phyloP scores from a whole-genome alignment of 2,329 filamentous ascomycete species.

The Talaromyces islandicus region DNA sequence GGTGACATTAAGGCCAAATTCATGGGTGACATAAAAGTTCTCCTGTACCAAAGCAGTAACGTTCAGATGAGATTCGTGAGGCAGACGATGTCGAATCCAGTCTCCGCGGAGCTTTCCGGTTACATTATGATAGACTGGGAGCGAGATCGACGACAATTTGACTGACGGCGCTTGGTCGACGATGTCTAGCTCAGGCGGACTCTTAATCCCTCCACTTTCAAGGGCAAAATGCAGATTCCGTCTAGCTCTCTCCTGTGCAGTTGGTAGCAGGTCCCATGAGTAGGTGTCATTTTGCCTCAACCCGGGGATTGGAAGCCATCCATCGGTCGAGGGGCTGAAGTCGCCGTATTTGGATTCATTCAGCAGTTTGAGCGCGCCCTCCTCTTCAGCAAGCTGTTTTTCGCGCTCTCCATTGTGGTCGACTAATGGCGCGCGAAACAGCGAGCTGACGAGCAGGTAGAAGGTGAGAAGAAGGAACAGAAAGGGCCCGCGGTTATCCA shows the following conservation, averaged over 20 bases:
- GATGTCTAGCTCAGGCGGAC: slow-evolving; percentile 22
- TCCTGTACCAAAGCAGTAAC: slow-evolving; percentile 59
- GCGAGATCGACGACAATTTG: slow-evolving; percentile 30
- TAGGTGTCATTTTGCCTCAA: slow-evolving; percentile 68
- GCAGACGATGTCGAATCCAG: slow-evolving; percentile 57
- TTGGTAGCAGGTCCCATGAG: slow-evolving; percentile 67
- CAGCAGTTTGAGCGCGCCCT: slow-evolving; percentile 44
- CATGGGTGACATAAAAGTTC: slow-evolving; percentile 59
- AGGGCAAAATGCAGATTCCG: slow-evolving; percentile 43
- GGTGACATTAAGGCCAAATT: slow-evolving; percentile 77
- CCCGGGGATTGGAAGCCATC: slow-evolving; percentile 68
- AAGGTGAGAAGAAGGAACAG: slow-evolving; percentile 47
- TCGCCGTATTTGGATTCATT: slow-evolving; percentile 49
- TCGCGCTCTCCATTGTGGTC: slow-evolving; percentile 41
- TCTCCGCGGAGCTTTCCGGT: slow-evolving; percentile 71
- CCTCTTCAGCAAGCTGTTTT: slow-evolving; percentile 46
- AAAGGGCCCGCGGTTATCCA: slow-evolving; percentile 44
- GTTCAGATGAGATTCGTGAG: slow-evolving; percentile 52
- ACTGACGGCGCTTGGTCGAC: slow-evolving; percentile 19
- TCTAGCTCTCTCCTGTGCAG: slow-evolving; percentile 60
- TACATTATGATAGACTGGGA: slow-evolving; percentile 69
- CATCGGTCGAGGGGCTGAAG: slow-evolving; percentile 40
- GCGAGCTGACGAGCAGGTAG: slow-evolving; percentile 49
- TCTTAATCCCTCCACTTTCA: slow-evolving; percentile 24
- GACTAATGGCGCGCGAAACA: slow-evolving; percentile 35